Percentiles rank a stretch among this genome's conserved stretches.
These are phyloP conservation scores for Penicillium argentinense DNA, from an alignment of 495 filamentous ascomycete species.

Conservation along the genomic window DNA sequence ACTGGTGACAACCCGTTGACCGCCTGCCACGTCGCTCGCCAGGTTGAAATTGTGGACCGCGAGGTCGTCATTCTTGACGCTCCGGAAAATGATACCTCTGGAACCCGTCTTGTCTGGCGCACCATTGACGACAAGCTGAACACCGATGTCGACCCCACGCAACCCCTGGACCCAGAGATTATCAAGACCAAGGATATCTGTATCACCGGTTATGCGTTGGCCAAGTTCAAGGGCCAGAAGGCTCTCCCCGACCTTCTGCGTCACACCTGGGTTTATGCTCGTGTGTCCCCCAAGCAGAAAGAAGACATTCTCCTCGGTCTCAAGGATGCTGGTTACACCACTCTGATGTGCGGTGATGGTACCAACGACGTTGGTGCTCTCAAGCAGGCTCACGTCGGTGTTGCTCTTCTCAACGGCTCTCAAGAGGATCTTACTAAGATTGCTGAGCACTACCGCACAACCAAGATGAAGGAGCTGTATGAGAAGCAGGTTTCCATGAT, in stretches of 20 bases:
- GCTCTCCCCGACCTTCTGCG: constrained; percentile 73
- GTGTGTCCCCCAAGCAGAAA: constrained; percentile 98
- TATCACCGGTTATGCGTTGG: constrained; percentile 90
- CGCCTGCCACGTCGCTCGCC: constrained; percentile 89
- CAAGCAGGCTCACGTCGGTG: constrained; percentile 97
- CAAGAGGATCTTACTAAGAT: constrained; percentile 88
- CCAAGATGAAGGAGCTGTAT: constrained; percentile 98
- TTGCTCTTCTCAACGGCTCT: constrained; percentile 93
- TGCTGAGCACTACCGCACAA: constrained; percentile 85
- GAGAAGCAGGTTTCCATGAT: constrained; percentile 92
- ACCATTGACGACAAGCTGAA: constrained; percentile 89
- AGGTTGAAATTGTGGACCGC: constrained; percentile 97
- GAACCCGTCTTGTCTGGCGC: constrained; percentile 84
- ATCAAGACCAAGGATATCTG: constrained; percentile 88
- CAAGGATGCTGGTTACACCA: constrained; percentile 95
- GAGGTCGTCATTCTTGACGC: constrained; percentile 94
- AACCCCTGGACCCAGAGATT: constrained; percentile 79
- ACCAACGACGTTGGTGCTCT: constrained; percentile 98
- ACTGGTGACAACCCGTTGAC: constrained; percentile 98
- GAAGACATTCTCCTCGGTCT: constrained; percentile 96
- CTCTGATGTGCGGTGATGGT: constrained; percentile 97
- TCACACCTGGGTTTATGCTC: constrained; percentile 96
- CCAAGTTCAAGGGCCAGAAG: constrained; percentile 79
- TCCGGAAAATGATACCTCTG: constrained; percentile 84
- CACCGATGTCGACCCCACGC: constrained; percentile 82